phyloP scores from a whole-genome alignment of 768 basidiomycete genomes.

The Russula sp. region DNA sequence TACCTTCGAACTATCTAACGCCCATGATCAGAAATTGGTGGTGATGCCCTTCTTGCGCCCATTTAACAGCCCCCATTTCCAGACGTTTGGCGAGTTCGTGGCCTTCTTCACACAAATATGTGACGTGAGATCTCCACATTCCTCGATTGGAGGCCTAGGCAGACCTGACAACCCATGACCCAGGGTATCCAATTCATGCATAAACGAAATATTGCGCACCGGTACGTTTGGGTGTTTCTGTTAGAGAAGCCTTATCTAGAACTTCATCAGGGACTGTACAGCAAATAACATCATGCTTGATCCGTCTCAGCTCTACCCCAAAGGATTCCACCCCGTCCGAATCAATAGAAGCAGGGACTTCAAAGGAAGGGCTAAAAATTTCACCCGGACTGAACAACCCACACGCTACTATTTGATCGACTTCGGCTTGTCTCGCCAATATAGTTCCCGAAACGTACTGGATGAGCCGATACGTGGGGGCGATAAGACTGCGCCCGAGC shows the following conservation, averaged over 20 bases:
- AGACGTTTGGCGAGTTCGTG: constrained; percentile 18
- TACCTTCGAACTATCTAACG: not conserved
- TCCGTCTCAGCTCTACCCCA: constrained; percentile 23
- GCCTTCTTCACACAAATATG: constrained; percentile 17
- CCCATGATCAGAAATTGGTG: constrained; percentile 1
- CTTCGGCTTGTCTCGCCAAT: constrained; percentile 31
- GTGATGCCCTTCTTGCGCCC: constrained; percentile 19
- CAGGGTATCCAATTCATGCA: constrained; percentile 27
- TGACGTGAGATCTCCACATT: not conserved
- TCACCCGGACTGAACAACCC: constrained; percentile 27
- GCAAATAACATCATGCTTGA: constrained; percentile 27
- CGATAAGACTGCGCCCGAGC: constrained; percentile 36
- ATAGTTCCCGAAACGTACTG: constrained; percentile 24
- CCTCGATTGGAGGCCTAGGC: not conserved
- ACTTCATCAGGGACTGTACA: constrained; percentile 9
- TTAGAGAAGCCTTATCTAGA: not conserved
- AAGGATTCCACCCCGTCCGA: constrained; percentile 26
- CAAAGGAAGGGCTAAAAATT: constrained; percentile 23
- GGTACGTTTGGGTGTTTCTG: constrained; percentile 24
- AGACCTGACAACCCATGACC: not conserved
- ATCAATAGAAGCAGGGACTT: constrained; percentile 21
- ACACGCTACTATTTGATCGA: constrained; percentile 33
- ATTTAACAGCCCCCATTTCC: constrained; percentile 15
- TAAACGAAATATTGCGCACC: constrained; percentile 23
- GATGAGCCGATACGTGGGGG: constrained; percentile 32